phyloP scores from a whole-genome alignment of 352 stramenopile species.

The Pythium aquatile region DNA sequence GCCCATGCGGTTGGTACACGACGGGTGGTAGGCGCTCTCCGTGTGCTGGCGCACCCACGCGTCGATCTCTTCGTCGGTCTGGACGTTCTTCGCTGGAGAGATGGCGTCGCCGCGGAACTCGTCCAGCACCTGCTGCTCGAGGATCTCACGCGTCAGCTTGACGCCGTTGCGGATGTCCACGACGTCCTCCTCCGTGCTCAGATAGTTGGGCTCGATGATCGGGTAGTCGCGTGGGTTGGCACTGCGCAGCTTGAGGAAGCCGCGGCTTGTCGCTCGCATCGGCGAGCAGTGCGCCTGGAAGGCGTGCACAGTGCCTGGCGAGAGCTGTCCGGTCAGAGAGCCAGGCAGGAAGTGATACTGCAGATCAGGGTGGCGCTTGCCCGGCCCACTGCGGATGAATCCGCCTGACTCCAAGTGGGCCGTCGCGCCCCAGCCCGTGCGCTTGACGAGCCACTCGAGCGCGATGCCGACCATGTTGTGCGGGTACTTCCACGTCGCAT shows the following conservation, averaged over 20 bases:
- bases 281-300: conserved; percentile 89
- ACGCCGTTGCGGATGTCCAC: conserved; percentile 78
- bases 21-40: conserved; percentile 88
- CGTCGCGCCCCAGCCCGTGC: conserved; percentile 71
- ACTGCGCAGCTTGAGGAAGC: conserved; percentile 78
- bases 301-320: conserved; percentile 57
- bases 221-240: conserved; percentile 71
- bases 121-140: conserved; percentile 85
- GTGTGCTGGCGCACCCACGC: conserved; percentile 82
- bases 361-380: conserved; percentile 82
- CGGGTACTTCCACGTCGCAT: conserved; percentile 87
- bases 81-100: conserved; percentile 57
- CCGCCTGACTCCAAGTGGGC: conserved; percentile 83
- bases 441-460: conserved; percentile 78
- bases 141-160: conserved; percentile 82
- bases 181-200: conserved; percentile 77
- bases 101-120: conserved; percentile 80
- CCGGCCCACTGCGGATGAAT: conserved; percentile 80
- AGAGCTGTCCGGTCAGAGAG: conserved; percentile 71
- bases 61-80: conserved; percentile 77
- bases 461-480: conserved; percentile 87
- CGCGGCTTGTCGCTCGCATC: conserved; percentile 85
- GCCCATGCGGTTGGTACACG: conserved; percentile 90
- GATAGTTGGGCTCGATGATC: conserved; percentile 88
- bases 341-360: conserved; percentile 91